Base-by-base conservation (phyloP, 2,329 filamentous ascomycete genomes). In the Sclerotinia spermophila region DNA sequence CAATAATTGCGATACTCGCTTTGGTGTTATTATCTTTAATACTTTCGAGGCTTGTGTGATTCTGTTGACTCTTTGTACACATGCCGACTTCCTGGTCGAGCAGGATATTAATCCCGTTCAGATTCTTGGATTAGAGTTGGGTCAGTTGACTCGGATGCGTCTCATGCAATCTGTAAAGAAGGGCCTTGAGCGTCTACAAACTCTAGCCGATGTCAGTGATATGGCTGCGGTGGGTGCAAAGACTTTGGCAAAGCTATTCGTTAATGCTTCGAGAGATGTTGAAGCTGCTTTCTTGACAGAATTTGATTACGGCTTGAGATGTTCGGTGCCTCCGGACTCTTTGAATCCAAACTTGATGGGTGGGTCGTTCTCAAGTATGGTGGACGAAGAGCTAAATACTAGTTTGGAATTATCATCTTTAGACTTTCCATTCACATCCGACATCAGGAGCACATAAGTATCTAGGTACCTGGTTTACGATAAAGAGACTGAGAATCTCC, bases 21-120 rank as follows among this genome's bases (percentile, higher is more conserved):
- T 61, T 38, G 58, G 58, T 3, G 58, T 61, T 17, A 61, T 61
- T 10, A 44, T 61, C 24, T 61, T 61, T 35, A 61, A 61, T 17
- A 61, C 58, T 10, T 61, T 61, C n/a, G 58, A 61, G 19, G 35
- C 58, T 35, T 61, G 35, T n/a, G 58, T 61, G 27, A 17, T 61
- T 40, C 38, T 61, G 15, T 27, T 61, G 15, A n/a, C 58, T 8
- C 15, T 44, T 24, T 61, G 58, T 61, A 61, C 17, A 38, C 21
- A 42, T 42, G 58, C 15, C 30, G 19, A 38, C 38, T 61, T 61
- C 17, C 19, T 61, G 10, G 21, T 19, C 5, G 58, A 38, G 8
- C 58, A 61, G 38, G 58, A 44, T 8, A 21, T 42, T 8, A 38
- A 42, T 42, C 15, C 38, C 19, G 35, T 19, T 61, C 58, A 61